Conservation (phyloP, 73 alveolate genomes). For the Loxodes magnus region DNA sequence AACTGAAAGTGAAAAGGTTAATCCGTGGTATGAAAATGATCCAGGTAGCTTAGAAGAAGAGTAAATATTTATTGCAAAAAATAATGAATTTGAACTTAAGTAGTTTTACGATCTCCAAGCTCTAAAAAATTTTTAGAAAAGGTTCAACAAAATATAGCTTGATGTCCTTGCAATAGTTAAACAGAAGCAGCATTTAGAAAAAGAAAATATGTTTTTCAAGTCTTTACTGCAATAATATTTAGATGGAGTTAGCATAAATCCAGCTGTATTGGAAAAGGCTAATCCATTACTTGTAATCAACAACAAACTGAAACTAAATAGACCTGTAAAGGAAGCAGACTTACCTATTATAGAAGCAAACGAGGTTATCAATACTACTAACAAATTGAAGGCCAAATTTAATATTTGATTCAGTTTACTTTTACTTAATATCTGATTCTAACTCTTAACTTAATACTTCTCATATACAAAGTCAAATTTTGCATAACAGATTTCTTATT, state of each 20-base stretch:
- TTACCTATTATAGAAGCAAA: conserved; percentile 84
- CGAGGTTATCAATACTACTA: too few species aligned
- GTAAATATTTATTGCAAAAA: conserved; percentile 72
- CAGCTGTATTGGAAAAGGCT: conserved; percentile 85
- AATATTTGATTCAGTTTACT: too few species aligned
- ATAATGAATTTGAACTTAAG: conserved; percentile 52
- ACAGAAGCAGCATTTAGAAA: conserved; percentile 87
- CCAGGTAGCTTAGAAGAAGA: conserved; percentile 67
- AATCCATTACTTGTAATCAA: conserved; percentile 88
- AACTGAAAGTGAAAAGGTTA: conserved; percentile 92
- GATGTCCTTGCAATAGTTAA: conserved; percentile 93
- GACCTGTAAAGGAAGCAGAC: conserved; percentile 76
- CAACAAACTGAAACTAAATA: conserved; percentile 85
- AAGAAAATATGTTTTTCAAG: conserved; percentile 86
- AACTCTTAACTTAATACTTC: too few species aligned
- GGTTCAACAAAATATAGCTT: conserved; percentile 87
- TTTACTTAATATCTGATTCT: too few species aligned
- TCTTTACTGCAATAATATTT: conserved; percentile 83
- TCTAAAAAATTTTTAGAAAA: conserved; percentile 87
- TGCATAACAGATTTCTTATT: too few species aligned
- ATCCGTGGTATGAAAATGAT: conserved; percentile 86
- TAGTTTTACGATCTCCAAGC: conserved; percentile 89
- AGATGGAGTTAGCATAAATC: conserved; percentile 94
- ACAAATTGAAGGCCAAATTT: too few species aligned
- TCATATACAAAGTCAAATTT: too few species aligned